A percentile compares a stretch with the other conserved stretches of the same genome.
Conservation (phyloP, 2,329 filamentous ascomycete species). For the Emydomyces testavorans region DNA sequence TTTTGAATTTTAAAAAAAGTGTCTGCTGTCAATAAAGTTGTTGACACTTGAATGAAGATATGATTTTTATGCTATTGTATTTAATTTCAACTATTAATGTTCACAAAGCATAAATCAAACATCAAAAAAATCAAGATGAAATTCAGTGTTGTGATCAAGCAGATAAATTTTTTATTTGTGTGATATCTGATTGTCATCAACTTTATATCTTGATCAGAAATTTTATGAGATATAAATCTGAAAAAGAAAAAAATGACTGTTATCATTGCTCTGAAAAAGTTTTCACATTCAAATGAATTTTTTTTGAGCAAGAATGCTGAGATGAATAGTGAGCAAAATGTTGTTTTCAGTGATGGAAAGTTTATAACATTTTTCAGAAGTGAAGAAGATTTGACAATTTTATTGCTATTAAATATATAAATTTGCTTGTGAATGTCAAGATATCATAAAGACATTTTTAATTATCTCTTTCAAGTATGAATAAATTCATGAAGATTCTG, state of each 20-base stretch:
- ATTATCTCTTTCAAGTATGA: too few species aligned
- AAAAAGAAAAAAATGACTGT: background rate
- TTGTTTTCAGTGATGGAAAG: background rate
- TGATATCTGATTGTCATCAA: constrained; percentile 2
- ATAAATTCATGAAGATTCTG: too few species aligned
- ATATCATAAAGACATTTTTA: too few species aligned
- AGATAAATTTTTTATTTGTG: background rate
- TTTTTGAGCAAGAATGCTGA: constrained; percentile 1
- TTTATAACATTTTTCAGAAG: background rate
- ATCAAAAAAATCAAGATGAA: background rate
- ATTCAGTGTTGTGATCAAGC: background rate
- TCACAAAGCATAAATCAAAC: background rate
- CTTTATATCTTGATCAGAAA: background rate
- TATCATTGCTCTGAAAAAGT: background rate
- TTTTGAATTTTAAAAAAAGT: background rate
- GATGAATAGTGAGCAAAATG: background rate
- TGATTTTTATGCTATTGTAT: background rate
- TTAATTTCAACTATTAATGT: background rate
- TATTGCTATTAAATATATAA: constrained; percentile 4
- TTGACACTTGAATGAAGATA: background rate
- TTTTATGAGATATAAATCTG: background rate
- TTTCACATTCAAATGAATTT: background rate
- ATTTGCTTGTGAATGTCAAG: too few species aligned
- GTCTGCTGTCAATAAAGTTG: background rate
- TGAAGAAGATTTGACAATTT: background rate